Evolutionary conservation across 2,329 filamentous ascomycete genomes (phyloP), one percentile per base, ranked within the genome.

Genomic region (Neonectria sp.): DNA sequence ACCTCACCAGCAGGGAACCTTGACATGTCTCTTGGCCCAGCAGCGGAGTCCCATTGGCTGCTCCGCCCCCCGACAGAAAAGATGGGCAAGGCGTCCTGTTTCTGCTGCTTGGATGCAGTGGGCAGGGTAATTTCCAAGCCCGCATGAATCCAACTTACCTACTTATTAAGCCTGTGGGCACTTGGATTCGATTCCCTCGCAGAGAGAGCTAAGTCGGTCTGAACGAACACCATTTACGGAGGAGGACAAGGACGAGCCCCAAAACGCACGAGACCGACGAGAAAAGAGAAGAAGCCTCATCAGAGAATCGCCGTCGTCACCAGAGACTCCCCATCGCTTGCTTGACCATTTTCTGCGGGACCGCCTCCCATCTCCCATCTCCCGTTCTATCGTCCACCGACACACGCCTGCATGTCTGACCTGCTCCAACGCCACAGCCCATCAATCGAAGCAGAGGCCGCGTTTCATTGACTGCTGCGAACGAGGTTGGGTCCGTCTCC

Each of bases 1-100:
- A 29, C 40, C 56, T 21, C 48, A 24, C 24, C 25, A 61, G 60
- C 60, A 63, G 67, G 67, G 53, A 65, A 68, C 37, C 17, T 33
- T 24, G 48, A 62, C 61, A 37, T 57, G 65, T 62, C 52, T 59
- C 53, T 61, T 52, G 57, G 51, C 24, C 40, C 37, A 8, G 57
- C 24, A 8, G 57, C 45, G 35, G 59, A 37, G 21, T 56, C 46
- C 37, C 46, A 64, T 63, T 62, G 65, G 63, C 27, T 49, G 49
- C 59, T 49, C 48, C 43, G 59, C 60, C 55, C 59, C 37, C 15
- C 37, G 51, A 25, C 43, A 13, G 13, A 17, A 12, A 3, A 7
- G 33, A 59, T 52, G 37, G 21, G 27, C 27, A 21, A 58, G 61
- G 31, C 55, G 51, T 55, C 51, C 48, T 56, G 53, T 55, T 63